Evolutionary conservation across 257 asterid species (phyloP), one percentile per base, ranked within the genome.

Genomic region (Solanum infundibuliforme): DNA sequence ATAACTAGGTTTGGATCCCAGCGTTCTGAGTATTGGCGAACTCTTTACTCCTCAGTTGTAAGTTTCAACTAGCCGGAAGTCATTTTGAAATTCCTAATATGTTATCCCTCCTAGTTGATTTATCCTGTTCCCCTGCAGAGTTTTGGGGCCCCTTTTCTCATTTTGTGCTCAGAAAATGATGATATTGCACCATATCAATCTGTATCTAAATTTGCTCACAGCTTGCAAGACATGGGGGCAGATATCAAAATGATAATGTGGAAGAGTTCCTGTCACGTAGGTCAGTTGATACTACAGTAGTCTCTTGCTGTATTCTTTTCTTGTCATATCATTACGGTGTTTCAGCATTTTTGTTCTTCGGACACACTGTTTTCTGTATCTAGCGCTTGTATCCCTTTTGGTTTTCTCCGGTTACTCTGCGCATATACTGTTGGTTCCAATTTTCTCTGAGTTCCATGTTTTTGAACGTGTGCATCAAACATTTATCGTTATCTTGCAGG

Each of bases 1-100:
- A 92, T 96, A 74, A 95, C 98, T 88, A 92, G 94, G 85, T 95
- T 96, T 90, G 96, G 96, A 83, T 91, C 98, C 86, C 95, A 96
- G 86, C 93, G 92, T 76, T 91, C 92, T 84, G 98, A 94, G 58
- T 94, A 94, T 93, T 96, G 96, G 98, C 94, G 90, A 88, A 93
- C 98, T 77, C 96, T 96, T 55, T 94, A 91, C 92, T 92, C 95
- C 16, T 94, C 99, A 73, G 93, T 94, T 48, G 99, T 96, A 91
- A 93, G 98, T 93, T 88, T 86, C 86, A 71, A 34, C 66, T 48
- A 31, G 31, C 74, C 23, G 2, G 84, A 73, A 72, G 39, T 72
- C 69, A 31, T 86, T 69, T 46, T 8, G 11, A 16, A 46, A 35
- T 35, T 73, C 84, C 48, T 27, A 82, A 21, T 38, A 25, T n/a